phyloP scores from a whole-genome alignment of 225 moss, liverwort and hornwort species.

The Anthoceros angustus region DNA sequence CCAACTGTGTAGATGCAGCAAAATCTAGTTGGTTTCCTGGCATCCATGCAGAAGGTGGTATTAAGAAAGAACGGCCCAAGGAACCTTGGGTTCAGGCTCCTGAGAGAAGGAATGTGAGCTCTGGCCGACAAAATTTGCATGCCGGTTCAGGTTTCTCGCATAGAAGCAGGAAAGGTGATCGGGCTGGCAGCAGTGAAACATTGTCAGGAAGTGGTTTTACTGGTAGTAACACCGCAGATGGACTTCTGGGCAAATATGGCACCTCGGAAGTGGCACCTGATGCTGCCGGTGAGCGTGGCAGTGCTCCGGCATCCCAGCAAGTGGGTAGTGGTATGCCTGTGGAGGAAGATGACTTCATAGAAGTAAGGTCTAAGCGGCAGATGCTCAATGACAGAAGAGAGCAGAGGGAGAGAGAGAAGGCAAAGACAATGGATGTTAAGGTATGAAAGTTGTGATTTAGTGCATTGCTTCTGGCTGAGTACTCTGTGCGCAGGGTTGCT shows the following conservation, averaged over 20 bases:
- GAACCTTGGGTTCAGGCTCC: not conserved
- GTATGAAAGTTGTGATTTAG: constrained; percentile 11
- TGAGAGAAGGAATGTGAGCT: constrained; percentile 43
- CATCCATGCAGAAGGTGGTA: not conserved
- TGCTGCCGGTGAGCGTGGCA: constrained; percentile 17
- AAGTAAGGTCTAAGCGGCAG: constrained; percentile 94
- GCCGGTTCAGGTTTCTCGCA: constrained; percentile 25
- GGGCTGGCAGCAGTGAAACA: constrained; percentile 28
- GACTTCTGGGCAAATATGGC: constrained; percentile 57
- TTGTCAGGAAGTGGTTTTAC: constrained; percentile 25
- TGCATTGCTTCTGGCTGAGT: not conserved
- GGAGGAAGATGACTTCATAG: constrained; percentile 89
- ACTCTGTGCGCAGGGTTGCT: not conserved
- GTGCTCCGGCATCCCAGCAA: constrained; percentile 29
- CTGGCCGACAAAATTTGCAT: constrained; percentile 31
- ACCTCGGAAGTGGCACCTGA: constrained; percentile 39
- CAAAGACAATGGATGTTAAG: constrained; percentile 73
- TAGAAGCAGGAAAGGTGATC: constrained; percentile 33
- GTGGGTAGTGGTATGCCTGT: constrained; percentile 38
- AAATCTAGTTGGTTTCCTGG: not conserved
- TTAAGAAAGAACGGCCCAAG: not conserved
- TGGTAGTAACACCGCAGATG: constrained; percentile 31
- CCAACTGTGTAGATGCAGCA: not conserved
- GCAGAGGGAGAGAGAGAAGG: constrained; percentile 94
- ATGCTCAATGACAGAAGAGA: constrained; percentile 92